Evolutionary conservation across 1,284 basidiomycete genomes (phyloP).

Genomic region (Austroboletus niveus): DNA sequence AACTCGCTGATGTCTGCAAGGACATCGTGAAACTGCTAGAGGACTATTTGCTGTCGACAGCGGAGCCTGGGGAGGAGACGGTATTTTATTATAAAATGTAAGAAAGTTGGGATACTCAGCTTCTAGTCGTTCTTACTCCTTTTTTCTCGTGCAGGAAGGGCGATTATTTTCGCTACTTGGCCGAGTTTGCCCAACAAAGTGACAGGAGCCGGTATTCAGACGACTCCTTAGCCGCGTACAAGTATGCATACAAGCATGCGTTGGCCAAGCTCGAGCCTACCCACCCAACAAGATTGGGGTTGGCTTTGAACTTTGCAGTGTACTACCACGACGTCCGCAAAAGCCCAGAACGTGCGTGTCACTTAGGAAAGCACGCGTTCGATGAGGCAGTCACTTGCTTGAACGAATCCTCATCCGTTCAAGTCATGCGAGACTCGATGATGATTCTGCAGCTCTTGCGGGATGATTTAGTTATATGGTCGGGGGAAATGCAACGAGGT

Average conservation of each 20-base stretch:
- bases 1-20: conserved; percentile 55
- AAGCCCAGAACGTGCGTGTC: conserved; percentile 89
- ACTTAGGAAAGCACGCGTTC: conserved; percentile 77
- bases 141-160: conserved; percentile 49
- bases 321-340: conserved; percentile 96
- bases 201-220: conserved; percentile 50
- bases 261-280: conserved; percentile 54
- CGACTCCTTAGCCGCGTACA: conserved; percentile 62
- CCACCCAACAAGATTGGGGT: conserved; percentile 77
- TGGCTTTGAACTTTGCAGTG: conserved; percentile 95
- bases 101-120: conserved; percentile 14
- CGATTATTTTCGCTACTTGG: conserved; percentile 69
- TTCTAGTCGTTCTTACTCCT: conserved; percentile 10
- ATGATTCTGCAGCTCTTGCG: conserved; percentile 64
- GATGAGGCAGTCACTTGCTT: conserved; percentile 62
- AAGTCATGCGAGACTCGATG: conserved; percentile 58
- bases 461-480: conserved; percentile 67
- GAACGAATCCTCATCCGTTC: conserved; percentile 38
- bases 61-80: conserved; percentile 56
- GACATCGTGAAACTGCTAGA: conserved; percentile 59
- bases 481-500: conserved; percentile 50
- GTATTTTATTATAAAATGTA: conserved; percentile 73
- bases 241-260: conserved; percentile 64
- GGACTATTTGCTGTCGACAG: conserved; percentile 51
- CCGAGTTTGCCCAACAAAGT: conserved; percentile 54